A percentile compares a stretch with the other conserved stretches of the same genome.
These are phyloP conservation scores for Malus hybrid DNA, from an alignment of 331 rosid genomes.

Conservation along the genomic window DNA sequence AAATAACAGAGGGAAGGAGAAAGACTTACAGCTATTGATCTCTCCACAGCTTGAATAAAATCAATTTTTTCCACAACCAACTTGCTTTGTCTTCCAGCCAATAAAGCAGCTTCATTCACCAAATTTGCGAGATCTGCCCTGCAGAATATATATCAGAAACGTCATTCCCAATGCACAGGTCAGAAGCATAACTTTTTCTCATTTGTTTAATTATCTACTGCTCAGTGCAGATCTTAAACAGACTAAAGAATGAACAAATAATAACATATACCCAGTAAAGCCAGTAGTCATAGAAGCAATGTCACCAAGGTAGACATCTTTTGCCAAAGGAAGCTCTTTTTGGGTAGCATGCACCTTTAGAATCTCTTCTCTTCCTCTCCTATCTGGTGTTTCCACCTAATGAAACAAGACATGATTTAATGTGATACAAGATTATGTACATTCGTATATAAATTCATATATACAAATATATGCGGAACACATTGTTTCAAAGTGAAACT, in stretches of 20 bases:
- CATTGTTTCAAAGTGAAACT: background rate
- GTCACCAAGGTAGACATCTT: constrained; percentile 55
- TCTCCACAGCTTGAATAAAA: constrained; percentile 87
- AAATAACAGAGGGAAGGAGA: constrained; percentile 6
- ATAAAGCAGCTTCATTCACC: constrained; percentile 89
- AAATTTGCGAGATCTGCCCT: constrained; percentile 97
- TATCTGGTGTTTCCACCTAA: constrained; percentile 92
- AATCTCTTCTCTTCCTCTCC: constrained; percentile 81
- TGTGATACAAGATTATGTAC: background rate
- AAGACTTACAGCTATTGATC: constrained; percentile 84
- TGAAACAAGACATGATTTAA: background rate
- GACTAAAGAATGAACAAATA: constrained; percentile 9
- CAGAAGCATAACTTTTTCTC: background rate
- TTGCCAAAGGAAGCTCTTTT: constrained; percentile 88
- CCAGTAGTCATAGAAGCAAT: constrained; percentile 97
- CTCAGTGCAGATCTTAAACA: constrained; percentile 1
- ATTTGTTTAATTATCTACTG: background rate
- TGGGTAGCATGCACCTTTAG: constrained; percentile 72
- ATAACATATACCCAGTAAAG: constrained; percentile 78
- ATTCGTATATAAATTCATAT: background rate
- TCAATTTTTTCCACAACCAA: constrained; percentile 73
- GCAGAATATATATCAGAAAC: constrained; percentile 15
- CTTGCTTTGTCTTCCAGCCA: constrained; percentile 87
- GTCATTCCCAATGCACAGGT: background rate
- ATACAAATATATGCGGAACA: background rate